Base-by-base conservation (phyloP, 306 rosid species). In the Vigna mungo region DNA sequence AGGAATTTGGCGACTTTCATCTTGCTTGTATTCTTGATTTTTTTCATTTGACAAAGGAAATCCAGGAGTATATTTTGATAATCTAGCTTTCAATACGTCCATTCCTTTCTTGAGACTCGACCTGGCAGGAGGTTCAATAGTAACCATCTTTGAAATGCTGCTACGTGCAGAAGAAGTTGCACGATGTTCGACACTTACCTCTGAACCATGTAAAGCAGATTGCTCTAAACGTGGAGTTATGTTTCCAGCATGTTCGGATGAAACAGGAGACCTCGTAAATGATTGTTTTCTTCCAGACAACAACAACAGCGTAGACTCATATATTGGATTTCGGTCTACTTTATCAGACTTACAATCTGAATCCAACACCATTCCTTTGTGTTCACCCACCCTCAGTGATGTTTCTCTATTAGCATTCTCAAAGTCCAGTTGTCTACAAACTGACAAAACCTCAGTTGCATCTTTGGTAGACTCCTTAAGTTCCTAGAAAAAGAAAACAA, bases 21-120 rank as follows among this genome's bases (percentile, higher is more conserved):
- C 60, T 83, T 72, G 78, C 61, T 81, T 85, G 86, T 46, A 10
- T 25, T 59, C 80, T 8, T 46, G 63, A 78, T 79, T 86, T 76
- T 76, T 82, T 69, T 54, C 64, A 52, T 59, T 82, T 43, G 77
- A 67, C 36, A 87, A 85, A 77, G 83, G 51, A 80, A 65, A 52
- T 74, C 79, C 65, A 6, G 91, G 84, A 76, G 94, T 82, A 77
- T 89, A 88, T 49, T 82, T 86, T 55, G 90, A 89, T 72, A 90
- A 79, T 84, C 88, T 85, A 52, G 8, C 39, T 78, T 81, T 89
- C 74, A 89, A 84, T 85, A 71, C 81, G 32, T 86, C 84, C 63
- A 14, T 83, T 72, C 84, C 93, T 75, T 91, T 96, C 71, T 84
- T 86, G 58, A 89, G 81, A 81, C 82, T 83, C 9, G 89, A 90